These are phyloP conservation scores for Saccharomycopsis amapae DNA, from an alignment of 805 yeast species.

Conservation along the genomic window DNA sequence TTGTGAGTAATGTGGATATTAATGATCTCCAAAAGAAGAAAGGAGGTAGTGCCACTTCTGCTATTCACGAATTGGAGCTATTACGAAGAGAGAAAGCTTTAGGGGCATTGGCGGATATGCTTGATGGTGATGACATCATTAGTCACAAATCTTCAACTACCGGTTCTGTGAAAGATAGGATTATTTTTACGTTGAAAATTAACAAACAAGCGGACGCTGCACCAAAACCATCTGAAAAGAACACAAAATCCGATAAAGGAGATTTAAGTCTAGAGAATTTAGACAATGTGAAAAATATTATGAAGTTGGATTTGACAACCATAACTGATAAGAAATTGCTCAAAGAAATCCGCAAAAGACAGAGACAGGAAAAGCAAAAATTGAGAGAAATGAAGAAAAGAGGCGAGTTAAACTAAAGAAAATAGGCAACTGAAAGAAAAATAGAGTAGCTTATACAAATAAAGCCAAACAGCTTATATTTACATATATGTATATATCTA, in stretches of 20 bases:
- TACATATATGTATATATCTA: no score
- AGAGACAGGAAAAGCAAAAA: constrained; percentile 13
- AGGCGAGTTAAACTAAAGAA: no score
- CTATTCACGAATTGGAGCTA: constrained; percentile 13
- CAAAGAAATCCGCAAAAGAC: constrained; percentile 17
- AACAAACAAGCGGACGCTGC: not conserved
- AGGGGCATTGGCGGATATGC: constrained; percentile 1
- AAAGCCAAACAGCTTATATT: no score
- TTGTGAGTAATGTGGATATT: not conserved
- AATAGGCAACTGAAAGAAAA: not conserved
- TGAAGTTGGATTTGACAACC: constrained; percentile 12
- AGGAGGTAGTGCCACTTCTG: not conserved
- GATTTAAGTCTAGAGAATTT: constrained; percentile 5
- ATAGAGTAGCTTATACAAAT: no score
- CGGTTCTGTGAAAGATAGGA: constrained; percentile 1
- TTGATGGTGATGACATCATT: not conserved
- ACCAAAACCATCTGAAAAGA: not conserved
- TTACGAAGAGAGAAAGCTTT: constrained; percentile 17
- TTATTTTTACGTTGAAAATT: not conserved
- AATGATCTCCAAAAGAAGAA: not conserved
- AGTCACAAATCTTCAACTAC: not conserved
- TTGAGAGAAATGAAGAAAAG: not conserved
- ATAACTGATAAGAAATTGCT: constrained; percentile 16
- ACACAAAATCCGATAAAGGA: not conserved
- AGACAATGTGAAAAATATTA: constrained; percentile 5